Base-by-base conservation (phyloP, 1,284 basidiomycete species). In the Cutaneotrichosporon dermatis region DNA sequence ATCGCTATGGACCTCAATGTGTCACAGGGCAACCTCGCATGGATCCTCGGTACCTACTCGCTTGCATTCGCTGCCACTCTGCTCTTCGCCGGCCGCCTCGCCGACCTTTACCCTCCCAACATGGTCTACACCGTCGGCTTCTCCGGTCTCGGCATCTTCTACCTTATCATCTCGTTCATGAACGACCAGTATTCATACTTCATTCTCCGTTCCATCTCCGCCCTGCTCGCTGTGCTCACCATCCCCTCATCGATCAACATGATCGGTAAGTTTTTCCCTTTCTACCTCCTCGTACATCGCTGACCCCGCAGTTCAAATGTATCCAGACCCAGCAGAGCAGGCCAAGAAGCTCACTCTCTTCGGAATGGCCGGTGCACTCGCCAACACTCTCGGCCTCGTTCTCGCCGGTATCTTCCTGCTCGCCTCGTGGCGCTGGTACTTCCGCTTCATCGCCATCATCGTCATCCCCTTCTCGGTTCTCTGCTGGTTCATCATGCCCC, bases 81-180 rank as follows among this genome's bases (percentile, higher is more conserved):
- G n/a, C 63, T 76, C 8, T 70, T 74, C 56, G 67, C 72, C 25
- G 72, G 74, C 51, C 72, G 73, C 57, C 57, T 76, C 0, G 66
- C 74, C 13, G 75, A 76, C 56, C 65, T 77, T 25, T 76, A 69
- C 63, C 66, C 74, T 5, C 76, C 76, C 7, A 65, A 72, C 59
- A 42, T 61, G 6, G 64, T 78, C 41, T 74, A 71, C 68, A 67
- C 66, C 8, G 60, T 74, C 54, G 76, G 76, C 3, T 75, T 74
- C 62, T 56, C 66, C 51, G 73, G 72, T 55, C 63, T 73, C 49
- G 72, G 70, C 35, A 52, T 75, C 49, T 69, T 75, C 65, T 71
- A 74, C 69, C 65, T 77, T 36, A 69, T 74, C 69, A 75, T 75
- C 59, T 72, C 69, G 37, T 76, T 76, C 66, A 75, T 75, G 72